A percentile compares a stretch with the other conserved stretches of the same genome.
phyloP scores from a whole-genome alignment of 768 basidiomycete species.

The Tricholomella constricta region DNA sequence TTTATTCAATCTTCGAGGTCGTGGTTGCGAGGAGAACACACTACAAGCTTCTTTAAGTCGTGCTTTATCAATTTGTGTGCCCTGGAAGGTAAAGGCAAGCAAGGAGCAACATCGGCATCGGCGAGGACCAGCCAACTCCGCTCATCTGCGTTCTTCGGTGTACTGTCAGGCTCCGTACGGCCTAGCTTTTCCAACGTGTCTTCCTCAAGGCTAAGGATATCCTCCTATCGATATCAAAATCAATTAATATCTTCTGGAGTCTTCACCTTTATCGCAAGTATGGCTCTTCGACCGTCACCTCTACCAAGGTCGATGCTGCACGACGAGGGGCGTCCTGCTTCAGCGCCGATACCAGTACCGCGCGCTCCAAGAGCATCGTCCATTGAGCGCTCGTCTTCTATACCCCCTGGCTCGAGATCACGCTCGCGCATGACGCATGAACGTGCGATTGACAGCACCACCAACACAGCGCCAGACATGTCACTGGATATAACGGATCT shows the following conservation, averaged over 20 bases:
- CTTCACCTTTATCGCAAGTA: conserved; percentile 1
- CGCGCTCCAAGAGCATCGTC: conserved; percentile 13
- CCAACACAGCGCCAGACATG: conserved; percentile 18
- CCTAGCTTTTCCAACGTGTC: conserved; percentile 15
- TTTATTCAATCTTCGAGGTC: not conserved
- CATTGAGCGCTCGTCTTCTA: conserved; percentile 16
- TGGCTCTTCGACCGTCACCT: conserved; percentile 12
- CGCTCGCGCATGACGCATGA: conserved; percentile 16
- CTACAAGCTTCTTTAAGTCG: not conserved
- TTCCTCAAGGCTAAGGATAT: conserved; percentile 3
- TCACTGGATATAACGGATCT: conserved; percentile 63
- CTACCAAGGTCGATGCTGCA: conserved; percentile 11
- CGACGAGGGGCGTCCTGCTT: conserved; percentile 13
- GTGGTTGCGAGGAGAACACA: not conserved
- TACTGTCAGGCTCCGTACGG: not conserved
- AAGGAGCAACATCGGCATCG: not conserved
- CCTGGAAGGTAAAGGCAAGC: not conserved
- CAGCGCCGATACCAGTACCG: conserved; percentile 19
- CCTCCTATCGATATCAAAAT: conserved; percentile 1
- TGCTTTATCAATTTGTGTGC: not conserved
- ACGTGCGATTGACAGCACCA: conserved; percentile 5
- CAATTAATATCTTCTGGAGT: not conserved
- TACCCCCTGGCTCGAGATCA: conserved; percentile 5
- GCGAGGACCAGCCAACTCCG: not conserved
- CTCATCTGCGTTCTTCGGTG: not conserved